Percentiles rank a stretch among this genome's conserved stretches.
Evolutionary conservation across 2,329 filamentous ascomycete genomes (phyloP).

Genomic region (Arthroderma uncinatum): DNA sequence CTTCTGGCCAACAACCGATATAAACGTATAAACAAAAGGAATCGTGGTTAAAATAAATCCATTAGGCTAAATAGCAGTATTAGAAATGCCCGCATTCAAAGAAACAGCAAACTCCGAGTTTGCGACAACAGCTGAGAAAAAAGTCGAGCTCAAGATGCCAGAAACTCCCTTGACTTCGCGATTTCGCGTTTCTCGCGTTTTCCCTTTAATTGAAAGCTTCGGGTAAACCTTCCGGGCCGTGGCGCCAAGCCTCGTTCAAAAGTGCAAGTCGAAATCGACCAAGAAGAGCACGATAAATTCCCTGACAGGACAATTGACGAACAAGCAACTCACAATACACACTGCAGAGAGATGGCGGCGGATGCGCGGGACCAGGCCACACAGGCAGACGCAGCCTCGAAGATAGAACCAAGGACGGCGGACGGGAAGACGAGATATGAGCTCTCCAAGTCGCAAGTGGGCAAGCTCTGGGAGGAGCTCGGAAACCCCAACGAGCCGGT

Average conservation of each 20-base stretch:
- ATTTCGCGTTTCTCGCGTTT: slow-evolving; percentile 9
- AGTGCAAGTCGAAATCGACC: not conserved
- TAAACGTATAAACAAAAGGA: not conserved
- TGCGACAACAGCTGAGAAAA: not conserved
- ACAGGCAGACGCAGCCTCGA: slow-evolving; percentile 1
- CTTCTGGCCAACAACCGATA: not conserved
- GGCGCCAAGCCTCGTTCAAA: not conserved
- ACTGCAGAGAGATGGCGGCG: slow-evolving; percentile 10
- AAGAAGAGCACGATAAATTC: not conserved
- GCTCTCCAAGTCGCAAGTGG: slow-evolving; percentile 35
- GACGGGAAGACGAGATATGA: slow-evolving; percentile 32
- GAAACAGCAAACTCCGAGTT: not conserved
- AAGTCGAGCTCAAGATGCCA: not conserved
- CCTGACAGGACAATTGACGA: not conserved
- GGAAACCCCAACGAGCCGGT: slow-evolving; percentile 40
- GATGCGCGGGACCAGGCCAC: slow-evolving; percentile 13
- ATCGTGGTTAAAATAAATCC: not conserved
- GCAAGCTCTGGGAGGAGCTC: slow-evolving; percentile 39
- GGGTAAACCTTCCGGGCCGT: not conserved
- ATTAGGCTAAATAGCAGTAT: not conserved
- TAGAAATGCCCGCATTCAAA: not conserved
- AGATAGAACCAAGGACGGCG: slow-evolving; percentile 13
- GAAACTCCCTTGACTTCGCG: not conserved
- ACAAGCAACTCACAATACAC: not conserved
- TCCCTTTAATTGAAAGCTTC: slow-evolving; percentile 6